Evolutionary conservation across 306 rosid genomes (phyloP).

Genomic region (Potentilla sterilis): DNA sequence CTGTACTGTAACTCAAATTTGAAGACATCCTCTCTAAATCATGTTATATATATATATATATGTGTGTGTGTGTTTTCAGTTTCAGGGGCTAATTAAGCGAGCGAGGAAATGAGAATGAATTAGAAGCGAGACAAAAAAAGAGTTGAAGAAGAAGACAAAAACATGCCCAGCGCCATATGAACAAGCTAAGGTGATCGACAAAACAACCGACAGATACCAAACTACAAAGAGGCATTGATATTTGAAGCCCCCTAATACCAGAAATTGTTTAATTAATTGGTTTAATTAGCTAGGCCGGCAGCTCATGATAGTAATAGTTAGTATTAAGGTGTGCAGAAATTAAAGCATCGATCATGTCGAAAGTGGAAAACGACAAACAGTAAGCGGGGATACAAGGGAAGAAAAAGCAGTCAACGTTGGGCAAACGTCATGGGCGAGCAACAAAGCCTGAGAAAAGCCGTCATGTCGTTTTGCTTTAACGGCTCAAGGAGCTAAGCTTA

Average conservation of each 20-base stretch:
- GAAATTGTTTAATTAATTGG: not conserved
- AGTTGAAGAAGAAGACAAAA: not conserved
- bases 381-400: not conserved
- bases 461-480: constrained; percentile 61
- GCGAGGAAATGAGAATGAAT: too few relatives aligned
- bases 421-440: constrained; percentile 56
- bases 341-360: not conserved
- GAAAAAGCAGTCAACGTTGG: constrained; percentile 55
- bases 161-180: not conserved
- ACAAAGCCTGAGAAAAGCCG: constrained; percentile 79
- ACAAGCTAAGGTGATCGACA: constrained; percentile 44
- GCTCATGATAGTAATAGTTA: not conserved
- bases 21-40: too few relatives aligned
- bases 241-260: constrained; percentile 35
- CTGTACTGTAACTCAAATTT: too few relatives aligned
- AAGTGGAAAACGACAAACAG: not conserved
- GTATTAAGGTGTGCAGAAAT: not conserved
- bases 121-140: not conserved
- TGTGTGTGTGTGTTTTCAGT: too few relatives aligned
- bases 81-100: too few relatives aligned
- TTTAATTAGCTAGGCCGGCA: not conserved
- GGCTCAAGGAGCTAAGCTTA: constrained; percentile 29
- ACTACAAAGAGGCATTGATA: constrained; percentile 25
- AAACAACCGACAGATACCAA: constrained; percentile 40
- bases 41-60: too few relatives aligned